phyloP scores from a whole-genome alignment of 169 alveolate genomes.

The Plasmodium inui region DNA sequence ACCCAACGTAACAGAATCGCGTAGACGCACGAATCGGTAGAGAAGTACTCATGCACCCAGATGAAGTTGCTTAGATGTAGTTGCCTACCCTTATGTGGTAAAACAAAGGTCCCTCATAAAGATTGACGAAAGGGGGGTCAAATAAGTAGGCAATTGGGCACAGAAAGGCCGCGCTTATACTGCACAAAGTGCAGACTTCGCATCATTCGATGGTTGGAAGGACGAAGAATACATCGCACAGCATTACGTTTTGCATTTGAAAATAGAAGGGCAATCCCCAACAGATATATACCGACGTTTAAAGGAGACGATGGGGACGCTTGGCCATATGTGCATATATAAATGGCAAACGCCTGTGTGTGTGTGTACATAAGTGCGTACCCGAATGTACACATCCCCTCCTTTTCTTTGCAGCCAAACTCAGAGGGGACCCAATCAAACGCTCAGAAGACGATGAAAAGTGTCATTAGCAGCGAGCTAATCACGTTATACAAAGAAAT shows the following conservation, averaged over 20 bases:
- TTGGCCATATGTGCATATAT: background rate
- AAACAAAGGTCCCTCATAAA: background rate
- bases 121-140: background rate
- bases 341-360: background rate
- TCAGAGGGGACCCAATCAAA: constrained; percentile 14
- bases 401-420: constrained; percentile 1
- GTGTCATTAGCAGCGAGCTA: constrained; percentile 36
- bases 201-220: background rate
- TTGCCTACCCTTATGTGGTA: background rate
- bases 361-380: background rate
- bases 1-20: background rate
- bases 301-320: background rate
- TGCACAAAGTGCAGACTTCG: background rate
- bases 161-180: background rate
- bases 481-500: constrained; percentile 49
- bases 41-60: background rate
- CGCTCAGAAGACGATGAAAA: constrained; percentile 10
- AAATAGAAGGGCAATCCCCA: background rate
- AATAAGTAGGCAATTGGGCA: background rate
- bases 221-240: background rate
- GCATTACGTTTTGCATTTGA: background rate
- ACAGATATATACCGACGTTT: background rate
- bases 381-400: background rate
- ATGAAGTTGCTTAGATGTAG: background rate
- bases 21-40: background rate